Conservation (phyloP, 2,329 filamentous ascomycete species). For the Colletotrichum sp. region DNA sequence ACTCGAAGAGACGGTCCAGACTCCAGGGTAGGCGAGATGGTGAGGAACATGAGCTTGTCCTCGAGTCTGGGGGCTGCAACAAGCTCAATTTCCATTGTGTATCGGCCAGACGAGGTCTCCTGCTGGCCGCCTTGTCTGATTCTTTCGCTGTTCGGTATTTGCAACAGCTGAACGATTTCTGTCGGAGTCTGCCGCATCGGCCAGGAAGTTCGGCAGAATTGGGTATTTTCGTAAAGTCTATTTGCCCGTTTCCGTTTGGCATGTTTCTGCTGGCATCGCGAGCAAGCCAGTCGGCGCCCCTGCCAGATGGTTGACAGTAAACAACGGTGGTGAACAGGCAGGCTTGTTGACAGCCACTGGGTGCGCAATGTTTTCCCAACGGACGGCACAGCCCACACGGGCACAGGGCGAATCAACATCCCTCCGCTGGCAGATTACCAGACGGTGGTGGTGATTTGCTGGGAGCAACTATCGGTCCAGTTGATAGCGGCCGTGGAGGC, state of each 20-base stretch:
- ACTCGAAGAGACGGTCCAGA: background rate
- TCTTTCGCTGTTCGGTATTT: background rate
- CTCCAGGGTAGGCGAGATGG: conserved; percentile 9
- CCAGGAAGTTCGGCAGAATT: background rate
- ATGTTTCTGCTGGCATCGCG: background rate
- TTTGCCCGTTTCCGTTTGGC: background rate
- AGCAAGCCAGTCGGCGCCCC: background rate
- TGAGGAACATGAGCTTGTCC: background rate
- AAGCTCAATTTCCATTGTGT: conserved; percentile 2
- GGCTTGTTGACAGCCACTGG: background rate
- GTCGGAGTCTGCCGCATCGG: background rate
- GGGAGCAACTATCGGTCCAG: background rate
- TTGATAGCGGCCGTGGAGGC: conserved; percentile 5
- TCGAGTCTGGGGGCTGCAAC: background rate
- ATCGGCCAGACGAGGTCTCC: background rate
- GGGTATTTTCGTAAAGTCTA: background rate
- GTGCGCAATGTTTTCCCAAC: background rate
- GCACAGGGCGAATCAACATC: background rate
- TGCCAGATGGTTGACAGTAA: background rate
- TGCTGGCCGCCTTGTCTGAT: background rate
- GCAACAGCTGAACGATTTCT: background rate
- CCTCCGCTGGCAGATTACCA: background rate
- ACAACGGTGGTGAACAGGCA: background rate
- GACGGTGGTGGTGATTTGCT: conserved; percentile 5
- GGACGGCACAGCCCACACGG: background rate